Percentiles rank a stretch among this genome's conserved stretches.
phyloP scores from a whole-genome alignment of 257 asterid species.

The Haberlea rhodopensis region DNA sequence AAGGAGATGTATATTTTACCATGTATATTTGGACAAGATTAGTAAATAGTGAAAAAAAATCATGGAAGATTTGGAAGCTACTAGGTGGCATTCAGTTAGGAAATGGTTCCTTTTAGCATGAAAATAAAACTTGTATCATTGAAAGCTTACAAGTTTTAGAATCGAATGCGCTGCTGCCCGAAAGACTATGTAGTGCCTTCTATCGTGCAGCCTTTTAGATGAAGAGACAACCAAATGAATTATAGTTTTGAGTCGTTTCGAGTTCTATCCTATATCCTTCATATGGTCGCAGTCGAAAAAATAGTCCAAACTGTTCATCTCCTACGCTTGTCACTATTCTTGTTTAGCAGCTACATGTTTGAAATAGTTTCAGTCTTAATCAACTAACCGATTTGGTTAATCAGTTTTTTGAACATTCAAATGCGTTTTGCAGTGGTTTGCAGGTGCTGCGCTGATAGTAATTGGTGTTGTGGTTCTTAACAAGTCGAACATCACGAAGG shows the following conservation, averaged over 20 bases:
- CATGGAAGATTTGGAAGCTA: too few species aligned
- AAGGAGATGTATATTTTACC: constrained; percentile 19
- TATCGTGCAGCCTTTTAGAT: not conserved
- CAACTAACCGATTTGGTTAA: not conserved
- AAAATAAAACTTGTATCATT: not conserved
- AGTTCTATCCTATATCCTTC: not conserved
- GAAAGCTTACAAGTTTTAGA: constrained; percentile 19
- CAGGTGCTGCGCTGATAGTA: constrained; percentile 73
- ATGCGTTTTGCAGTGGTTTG: constrained; percentile 72
- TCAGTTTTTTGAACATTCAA: constrained; percentile 23
- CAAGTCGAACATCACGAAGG: constrained; percentile 70
- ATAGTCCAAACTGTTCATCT: not conserved
- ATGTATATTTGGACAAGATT: not conserved
- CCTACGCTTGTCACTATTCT: not conserved
- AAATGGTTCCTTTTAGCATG: too few species aligned
- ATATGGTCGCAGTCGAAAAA: not conserved
- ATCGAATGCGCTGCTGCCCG: not conserved
- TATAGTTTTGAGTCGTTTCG: not conserved
- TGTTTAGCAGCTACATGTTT: not conserved
- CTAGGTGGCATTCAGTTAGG: constrained; percentile 15
- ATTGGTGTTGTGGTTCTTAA: constrained; percentile 72
- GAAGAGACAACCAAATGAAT: not conserved
- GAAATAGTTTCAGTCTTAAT: not conserved
- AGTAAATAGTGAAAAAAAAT: not conserved
- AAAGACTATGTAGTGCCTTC: not conserved